Conservation (phyloP, 169 alveolate genomes). For the Plasmodium blacklocki region DNA sequence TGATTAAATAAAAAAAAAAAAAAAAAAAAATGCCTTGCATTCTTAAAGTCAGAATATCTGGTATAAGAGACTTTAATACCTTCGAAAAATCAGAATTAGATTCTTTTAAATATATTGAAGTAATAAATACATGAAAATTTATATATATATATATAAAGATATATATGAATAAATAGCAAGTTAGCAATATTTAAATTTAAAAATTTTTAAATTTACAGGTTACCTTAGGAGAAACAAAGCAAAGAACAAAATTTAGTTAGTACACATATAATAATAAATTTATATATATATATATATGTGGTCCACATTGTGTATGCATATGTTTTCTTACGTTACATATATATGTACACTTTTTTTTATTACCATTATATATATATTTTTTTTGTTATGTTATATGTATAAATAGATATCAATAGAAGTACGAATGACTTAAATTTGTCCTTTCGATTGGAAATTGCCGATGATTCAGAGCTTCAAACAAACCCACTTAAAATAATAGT, state of each 20-base stretch:
- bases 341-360: background rate
- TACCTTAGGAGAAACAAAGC: conserved; percentile 73
- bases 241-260: conserved; percentile 70
- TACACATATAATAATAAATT: background rate
- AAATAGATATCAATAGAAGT: conserved; percentile 42
- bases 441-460: conserved; percentile 77
- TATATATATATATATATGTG: conserved; percentile 1
- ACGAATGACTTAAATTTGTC: conserved; percentile 54
- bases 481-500: conserved; percentile 75
- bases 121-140: conserved; percentile 1
- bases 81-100: conserved; percentile 73
- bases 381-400: background rate
- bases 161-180: background rate
- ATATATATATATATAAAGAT: background rate
- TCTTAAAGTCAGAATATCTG: conserved; percentile 67
- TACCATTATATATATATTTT: background rate
- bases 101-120: conserved; percentile 67
- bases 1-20: background rate
- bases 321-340: too few species aligned
- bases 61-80: conserved; percentile 59
- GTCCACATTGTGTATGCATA: background rate
- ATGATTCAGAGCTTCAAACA: conserved; percentile 75
- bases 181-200: background rate
- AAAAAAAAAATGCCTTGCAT: conserved; percentile 63
- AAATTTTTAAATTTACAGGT: conserved; percentile 20